Base-by-base conservation (phyloP, 1,139 yeast species). In the Pneumocystis canis region DNA sequence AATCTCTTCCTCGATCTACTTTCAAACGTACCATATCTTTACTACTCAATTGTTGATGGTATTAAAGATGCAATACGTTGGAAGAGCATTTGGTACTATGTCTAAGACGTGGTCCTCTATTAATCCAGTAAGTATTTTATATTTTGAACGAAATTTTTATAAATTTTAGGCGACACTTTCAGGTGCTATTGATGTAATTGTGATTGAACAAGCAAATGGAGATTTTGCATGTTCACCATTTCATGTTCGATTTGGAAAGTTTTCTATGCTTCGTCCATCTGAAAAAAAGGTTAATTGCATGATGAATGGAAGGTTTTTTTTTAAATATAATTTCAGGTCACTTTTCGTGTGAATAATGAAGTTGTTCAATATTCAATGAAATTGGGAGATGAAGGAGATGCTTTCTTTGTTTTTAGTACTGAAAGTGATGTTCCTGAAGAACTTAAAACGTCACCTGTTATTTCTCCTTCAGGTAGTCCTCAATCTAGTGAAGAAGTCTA, bases 151-250 rank as follows among this genome's bases (percentile, higher is more conserved):
- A 14, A 6, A 28, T 57, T 11, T 62, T 30, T 20, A 18, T 4
- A 7, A 61, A 18, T 57, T 60, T n/a, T 47, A 61, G 1, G 90
- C 97, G 1, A 92, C 98, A 0, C 79, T 92, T 33, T 85, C 95
- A 40, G 99, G 99, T 3, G 98, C 98, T 39, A 92, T 92, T 73
- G 99, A 92, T 74, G 89, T 94, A 66, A 89, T 92, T 60, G 98
- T 90, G 7, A 86, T 94, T n/a, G 96, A 92, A 74, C 95, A 88
- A 71, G 87, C 87, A 18, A 84, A 86, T 72, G 86, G 88, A 0
- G 82, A 88, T 37, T 76, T 89, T 62, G 86, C 88, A 65, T 90
- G 97, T 70, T 89, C 97, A 6, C 98, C 99, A 6, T 94, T 95
- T 79, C 99, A 92, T 74, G 87, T 92, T 58, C 78, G 99, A 65